phyloP scores from a whole-genome alignment of 2,329 filamentous ascomycete genomes.

The Capronia epimyces region DNA sequence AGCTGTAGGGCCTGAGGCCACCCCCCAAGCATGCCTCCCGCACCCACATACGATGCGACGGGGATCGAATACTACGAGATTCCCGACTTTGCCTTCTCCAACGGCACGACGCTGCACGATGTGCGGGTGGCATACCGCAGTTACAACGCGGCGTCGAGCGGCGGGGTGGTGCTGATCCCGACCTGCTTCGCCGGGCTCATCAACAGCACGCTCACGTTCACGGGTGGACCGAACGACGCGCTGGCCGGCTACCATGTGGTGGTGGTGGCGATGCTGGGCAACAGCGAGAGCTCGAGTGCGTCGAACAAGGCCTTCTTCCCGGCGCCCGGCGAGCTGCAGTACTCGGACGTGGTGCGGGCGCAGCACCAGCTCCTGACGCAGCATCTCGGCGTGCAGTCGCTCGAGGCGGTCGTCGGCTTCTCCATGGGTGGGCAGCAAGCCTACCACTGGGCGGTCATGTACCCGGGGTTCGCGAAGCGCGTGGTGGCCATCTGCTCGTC shows the following conservation, averaged over 20 bases:
- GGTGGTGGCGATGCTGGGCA: conserved; percentile 45
- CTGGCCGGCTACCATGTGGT: conserved; percentile 42
- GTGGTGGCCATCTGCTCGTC: conserved; percentile 45
- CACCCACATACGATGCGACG: conserved; percentile 24
- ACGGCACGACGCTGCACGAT: conserved; percentile 33
- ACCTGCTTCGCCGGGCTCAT: conserved; percentile 54
- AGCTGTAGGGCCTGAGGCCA: no score
- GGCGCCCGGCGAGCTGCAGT: conserved; percentile 33
- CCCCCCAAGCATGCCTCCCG: conserved; percentile 8
- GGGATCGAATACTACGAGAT: conserved; percentile 35
- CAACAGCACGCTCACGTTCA: conserved; percentile 46
- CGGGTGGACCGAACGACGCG: conserved; percentile 33
- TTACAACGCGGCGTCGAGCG: conserved; percentile 36
- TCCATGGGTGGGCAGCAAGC: conserved; percentile 49
- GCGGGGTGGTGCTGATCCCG: conserved; percentile 45
- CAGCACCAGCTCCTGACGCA: conserved; percentile 39
- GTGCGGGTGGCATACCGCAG: conserved; percentile 40
- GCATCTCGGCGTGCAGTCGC: conserved; percentile 33
- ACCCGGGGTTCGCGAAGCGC: conserved; percentile 39
- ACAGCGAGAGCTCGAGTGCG: conserved; percentile 46
- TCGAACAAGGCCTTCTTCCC: conserved; percentile 44
- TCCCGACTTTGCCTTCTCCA: conserved; percentile 38
- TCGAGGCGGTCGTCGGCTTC: conserved; percentile 45
- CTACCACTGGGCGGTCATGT: conserved; percentile 46
- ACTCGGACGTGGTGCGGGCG: conserved; percentile 42